These are phyloP conservation scores for Nigrospora oryzae DNA, from an alignment of 2,329 filamentous ascomycete genomes.

Conservation along the genomic window DNA sequence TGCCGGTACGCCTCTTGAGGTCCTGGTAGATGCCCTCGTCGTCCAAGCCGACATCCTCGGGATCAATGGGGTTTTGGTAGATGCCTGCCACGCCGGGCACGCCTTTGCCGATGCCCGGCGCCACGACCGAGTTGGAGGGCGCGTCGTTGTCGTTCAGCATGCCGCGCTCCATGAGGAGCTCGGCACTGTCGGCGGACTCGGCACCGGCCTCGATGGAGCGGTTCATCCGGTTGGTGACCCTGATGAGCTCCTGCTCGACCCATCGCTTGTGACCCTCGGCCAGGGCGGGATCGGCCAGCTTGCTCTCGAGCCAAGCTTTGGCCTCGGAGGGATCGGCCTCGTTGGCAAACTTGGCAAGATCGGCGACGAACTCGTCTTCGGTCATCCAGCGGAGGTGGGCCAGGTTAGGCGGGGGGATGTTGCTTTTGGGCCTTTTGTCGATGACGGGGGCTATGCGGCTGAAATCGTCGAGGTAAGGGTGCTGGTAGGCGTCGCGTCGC, in stretches of 20 bases:
- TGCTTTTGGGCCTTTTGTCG: conserved; percentile 54
- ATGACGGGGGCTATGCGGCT: conserved; percentile 67
- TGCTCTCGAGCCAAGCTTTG: neutral
- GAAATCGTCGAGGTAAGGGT: conserved; percentile 79
- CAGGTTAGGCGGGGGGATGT: conserved; percentile 31
- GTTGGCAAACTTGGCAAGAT: conserved; percentile 14
- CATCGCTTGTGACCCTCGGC: neutral
- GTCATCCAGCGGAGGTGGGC: conserved; percentile 22
- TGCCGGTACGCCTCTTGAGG: conserved; percentile 46
- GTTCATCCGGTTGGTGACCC: neutral
- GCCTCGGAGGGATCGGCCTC: conserved; percentile 1
- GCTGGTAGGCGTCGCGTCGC: conserved; percentile 62
- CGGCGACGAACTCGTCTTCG: conserved; percentile 32
- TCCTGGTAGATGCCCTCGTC: conserved; percentile 40
- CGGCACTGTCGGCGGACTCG: conserved; percentile 1
- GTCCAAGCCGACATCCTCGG: conserved; percentile 41
- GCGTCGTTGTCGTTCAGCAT: conserved; percentile 22
- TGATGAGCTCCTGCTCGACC: neutral
- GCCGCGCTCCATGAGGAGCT: conserved; percentile 25
- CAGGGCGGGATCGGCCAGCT: neutral
- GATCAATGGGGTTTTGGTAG: conserved; percentile 39
- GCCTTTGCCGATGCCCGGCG: conserved; percentile 39
- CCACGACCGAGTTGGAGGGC: conserved; percentile 33
- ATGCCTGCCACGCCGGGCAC: conserved; percentile 43
- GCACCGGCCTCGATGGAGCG: neutral